Percentiles rank a stretch among this genome's conserved stretches.
Conservation (phyloP, 2,329 filamentous ascomycete species). For the Bisporella sp. region DNA sequence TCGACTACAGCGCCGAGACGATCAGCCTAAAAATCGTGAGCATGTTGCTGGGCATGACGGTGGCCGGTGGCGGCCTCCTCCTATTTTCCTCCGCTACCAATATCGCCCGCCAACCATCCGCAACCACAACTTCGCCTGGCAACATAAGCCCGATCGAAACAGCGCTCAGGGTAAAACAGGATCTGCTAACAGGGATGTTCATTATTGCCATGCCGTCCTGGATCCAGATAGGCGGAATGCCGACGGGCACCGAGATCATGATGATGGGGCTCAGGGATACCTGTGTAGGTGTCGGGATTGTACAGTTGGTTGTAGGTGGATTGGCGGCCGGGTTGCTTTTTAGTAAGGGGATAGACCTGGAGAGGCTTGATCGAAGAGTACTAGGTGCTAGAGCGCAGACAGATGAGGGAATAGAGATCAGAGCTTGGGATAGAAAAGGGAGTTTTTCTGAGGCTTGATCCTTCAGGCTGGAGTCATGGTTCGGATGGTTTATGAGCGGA, state of each 20-base stretch:
- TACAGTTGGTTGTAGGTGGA: too few relatives aligned
- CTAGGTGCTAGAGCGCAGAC: too few relatives aligned
- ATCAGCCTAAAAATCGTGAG: not conserved
- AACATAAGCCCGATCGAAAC: not conserved
- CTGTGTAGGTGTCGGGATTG: too few relatives aligned
- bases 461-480: too few relatives aligned
- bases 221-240: constrained; percentile 4
- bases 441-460: too few relatives aligned
- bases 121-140: not conserved
- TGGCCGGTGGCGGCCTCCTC: not conserved
- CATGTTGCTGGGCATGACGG: not conserved
- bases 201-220: constrained; percentile 17
- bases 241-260: not conserved
- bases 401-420: too few relatives aligned
- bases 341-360: too few relatives aligned
- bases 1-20: not conserved
- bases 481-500: too few relatives aligned
- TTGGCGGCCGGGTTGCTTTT: too few relatives aligned
- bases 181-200: constrained; percentile 16
- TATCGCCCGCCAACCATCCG: constrained; percentile 4
- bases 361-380: too few relatives aligned
- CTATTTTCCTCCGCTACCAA: not conserved
- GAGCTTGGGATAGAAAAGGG: too few relatives aligned
- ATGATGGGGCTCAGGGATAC: too few relatives aligned
- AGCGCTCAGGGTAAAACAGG: not conserved